Evolutionary conservation across 441 rosid species (phyloP).

Genomic region (Eutrema salsugineum): DNA sequence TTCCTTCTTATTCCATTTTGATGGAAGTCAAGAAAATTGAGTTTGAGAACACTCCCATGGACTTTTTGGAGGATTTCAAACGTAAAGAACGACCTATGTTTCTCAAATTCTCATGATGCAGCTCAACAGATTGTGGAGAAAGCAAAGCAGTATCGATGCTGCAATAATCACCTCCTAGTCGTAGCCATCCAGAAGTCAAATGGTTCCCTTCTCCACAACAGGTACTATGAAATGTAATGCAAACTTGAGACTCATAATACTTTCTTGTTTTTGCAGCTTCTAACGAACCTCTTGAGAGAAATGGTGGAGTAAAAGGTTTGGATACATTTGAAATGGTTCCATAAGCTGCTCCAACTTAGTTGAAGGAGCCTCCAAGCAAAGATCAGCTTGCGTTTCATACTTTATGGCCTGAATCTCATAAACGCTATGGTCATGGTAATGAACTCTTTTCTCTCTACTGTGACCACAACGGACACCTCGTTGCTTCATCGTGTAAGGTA

Average conservation of each 20-base stretch:
- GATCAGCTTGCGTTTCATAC: conserved; percentile 94
- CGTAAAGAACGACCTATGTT: too few relatives aligned
- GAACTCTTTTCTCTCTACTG: conserved; percentile 85
- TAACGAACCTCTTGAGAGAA: conserved; percentile 45
- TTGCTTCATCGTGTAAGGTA: conserved; percentile 97
- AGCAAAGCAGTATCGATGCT: not conserved
- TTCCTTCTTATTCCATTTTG: too few relatives aligned
- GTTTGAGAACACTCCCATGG: too few relatives aligned
- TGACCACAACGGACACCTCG: conserved; percentile 72
- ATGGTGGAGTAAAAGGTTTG: conserved; percentile 52
- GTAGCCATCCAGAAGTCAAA: too few relatives aligned
- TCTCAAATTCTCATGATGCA: not conserved
- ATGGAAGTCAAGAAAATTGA: too few relatives aligned
- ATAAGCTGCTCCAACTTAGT: conserved; percentile 81
- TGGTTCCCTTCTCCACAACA: too few relatives aligned
- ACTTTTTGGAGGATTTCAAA: too few relatives aligned
- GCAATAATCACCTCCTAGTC: too few relatives aligned
- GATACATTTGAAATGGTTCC: conserved; percentile 89
- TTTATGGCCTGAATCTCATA: conserved; percentile 93
- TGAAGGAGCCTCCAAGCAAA: conserved; percentile 86
- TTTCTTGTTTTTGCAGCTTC: conserved; percentile 47
- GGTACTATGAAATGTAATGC: too few relatives aligned
- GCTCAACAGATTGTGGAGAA: not conserved
- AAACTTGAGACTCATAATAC: not conserved
- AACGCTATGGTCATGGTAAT: conserved; percentile 95